phyloP scores from a whole-genome alignment of 2,329 filamentous ascomycete species.

The Ascochyta koolunga region DNA sequence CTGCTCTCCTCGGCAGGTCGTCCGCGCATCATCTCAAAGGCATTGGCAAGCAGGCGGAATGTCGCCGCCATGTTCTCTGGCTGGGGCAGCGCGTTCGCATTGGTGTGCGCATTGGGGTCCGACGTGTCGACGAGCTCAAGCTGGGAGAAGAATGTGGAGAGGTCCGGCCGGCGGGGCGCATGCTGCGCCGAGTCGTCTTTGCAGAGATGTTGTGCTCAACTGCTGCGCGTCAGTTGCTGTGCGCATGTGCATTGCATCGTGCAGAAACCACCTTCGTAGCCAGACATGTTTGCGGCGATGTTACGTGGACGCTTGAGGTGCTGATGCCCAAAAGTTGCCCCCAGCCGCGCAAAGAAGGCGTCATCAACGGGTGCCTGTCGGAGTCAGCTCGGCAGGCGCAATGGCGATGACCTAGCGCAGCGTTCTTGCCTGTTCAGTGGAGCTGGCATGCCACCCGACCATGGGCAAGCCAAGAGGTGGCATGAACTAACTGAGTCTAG shows the following conservation, averaged over 20 bases:
- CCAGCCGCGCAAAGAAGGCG: conserved; percentile 9
- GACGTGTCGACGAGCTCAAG: conserved; percentile 64
- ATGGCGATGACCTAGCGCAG: conserved; percentile 2
- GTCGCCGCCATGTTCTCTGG: conserved; percentile 66
- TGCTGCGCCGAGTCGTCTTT: conserved; percentile 45
- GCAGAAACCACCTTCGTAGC: conserved; percentile 52
- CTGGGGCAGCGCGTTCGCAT: conserved; percentile 64
- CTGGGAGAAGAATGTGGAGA: conserved; percentile 69
- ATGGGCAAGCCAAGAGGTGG: too few relatives aligned
- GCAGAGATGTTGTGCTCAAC: conserved; percentile 57
- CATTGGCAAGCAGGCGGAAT: conserved; percentile 66
- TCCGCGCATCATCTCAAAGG: conserved; percentile 63
- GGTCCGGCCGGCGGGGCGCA: conserved; percentile 63
- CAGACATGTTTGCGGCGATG: conserved; percentile 48
- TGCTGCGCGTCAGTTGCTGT: conserved; percentile 34
- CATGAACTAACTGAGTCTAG: too few relatives aligned
- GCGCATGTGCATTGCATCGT: conserved; percentile 7
- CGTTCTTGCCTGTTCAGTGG: not conserved
- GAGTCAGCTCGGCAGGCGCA: not conserved
- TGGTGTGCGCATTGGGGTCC: conserved; percentile 56
- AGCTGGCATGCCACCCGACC: too few relatives aligned
- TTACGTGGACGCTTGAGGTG: too few relatives aligned
- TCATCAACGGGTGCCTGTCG: conserved; percentile 18
- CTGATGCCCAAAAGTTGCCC: not conserved
- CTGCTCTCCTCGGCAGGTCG: conserved; percentile 40